A percentile compares a stretch with the other conserved stretches of the same genome.
Evolutionary conservation across 2,329 filamentous ascomycete genomes (phyloP).

Genomic region (Stemphylium lycopersici): DNA sequence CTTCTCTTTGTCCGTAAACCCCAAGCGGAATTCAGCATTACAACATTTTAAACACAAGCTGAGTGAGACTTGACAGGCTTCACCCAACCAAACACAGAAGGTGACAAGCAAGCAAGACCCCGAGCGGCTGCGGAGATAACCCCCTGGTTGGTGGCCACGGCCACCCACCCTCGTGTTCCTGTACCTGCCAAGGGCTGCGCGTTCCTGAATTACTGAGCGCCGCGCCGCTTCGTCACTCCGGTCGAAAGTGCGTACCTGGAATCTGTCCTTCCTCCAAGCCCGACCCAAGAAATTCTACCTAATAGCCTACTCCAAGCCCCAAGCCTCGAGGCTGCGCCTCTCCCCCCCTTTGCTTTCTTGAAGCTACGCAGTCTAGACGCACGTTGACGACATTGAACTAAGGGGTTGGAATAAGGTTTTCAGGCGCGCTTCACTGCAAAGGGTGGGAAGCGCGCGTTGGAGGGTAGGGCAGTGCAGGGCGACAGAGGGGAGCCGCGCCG

Average conservation of each 20-base stretch:
- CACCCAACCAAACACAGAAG: constrained; percentile 1
- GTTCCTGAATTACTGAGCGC: constrained; percentile 2
- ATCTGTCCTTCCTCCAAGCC: too few species aligned
- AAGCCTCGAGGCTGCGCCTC: not conserved
- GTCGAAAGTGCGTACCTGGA: too few species aligned
- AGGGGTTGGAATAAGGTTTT: too few species aligned
- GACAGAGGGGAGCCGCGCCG: too few species aligned
- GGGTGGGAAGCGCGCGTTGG: too few species aligned
- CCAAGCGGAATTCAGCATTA: not conserved
- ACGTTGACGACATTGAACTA: too few species aligned
- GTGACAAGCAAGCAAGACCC: constrained; percentile 1
- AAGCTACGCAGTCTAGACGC: too few species aligned
- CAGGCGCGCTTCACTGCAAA: too few species aligned
- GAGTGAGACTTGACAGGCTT: not conserved
- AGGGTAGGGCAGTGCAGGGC: too few species aligned
- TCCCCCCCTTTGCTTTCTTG: not conserved
- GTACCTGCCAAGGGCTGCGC: constrained; percentile 6
- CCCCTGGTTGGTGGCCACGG: not conserved
- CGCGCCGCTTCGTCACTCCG: constrained; percentile 4
- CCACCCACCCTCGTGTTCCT: not conserved
- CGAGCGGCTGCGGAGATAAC: constrained; percentile 6
- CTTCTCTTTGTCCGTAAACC: not conserved
- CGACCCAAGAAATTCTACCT: too few species aligned
- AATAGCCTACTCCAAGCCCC: too few species aligned
- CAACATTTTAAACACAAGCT: too few species aligned